A percentile compares a stretch with the other conserved stretches of the same genome.
Conservation (phyloP, 805 yeast species). For the Lipomyces oligophaga region DNA sequence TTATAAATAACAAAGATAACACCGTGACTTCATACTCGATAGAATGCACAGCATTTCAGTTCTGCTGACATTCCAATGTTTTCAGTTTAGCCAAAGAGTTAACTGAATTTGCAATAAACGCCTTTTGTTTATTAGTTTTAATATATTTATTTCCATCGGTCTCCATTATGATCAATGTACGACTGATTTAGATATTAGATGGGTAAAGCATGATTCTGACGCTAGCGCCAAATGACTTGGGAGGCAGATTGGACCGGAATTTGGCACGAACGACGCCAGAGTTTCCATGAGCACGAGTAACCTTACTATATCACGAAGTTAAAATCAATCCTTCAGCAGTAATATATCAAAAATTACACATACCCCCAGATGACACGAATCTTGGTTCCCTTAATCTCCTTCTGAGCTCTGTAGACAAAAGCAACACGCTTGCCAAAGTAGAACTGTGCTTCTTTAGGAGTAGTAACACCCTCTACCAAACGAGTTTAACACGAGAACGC, state of each 20-base stretch:
- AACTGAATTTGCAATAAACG: too few species aligned
- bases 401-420: conserved; percentile 97
- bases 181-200: conserved; percentile 81
- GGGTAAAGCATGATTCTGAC: conserved; percentile 99
- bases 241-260: conserved; percentile 98
- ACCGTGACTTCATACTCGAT: neutral
- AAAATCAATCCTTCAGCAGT: neutral
- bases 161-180: too few species aligned
- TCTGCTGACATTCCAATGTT: neutral
- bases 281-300: conserved; percentile 98
- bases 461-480: conserved; percentile 73
- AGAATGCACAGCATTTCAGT: neutral
- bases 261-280: conserved; percentile 97
- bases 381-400: conserved; percentile 97
- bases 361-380: conserved; percentile 99
- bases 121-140: too few species aligned
- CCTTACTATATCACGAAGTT: conserved; percentile 47
- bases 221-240: conserved; percentile 99
- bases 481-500: neutral
- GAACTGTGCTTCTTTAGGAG: conserved; percentile 93
- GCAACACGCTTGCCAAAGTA: conserved; percentile 99
- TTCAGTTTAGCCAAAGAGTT: too few species aligned
- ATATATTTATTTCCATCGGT: too few species aligned
- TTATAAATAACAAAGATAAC: neutral
- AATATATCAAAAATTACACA: conserved; percentile 2